phyloP scores from a whole-genome alignment of 305 asterid genomes.

The Solanum chacoense region DNA sequence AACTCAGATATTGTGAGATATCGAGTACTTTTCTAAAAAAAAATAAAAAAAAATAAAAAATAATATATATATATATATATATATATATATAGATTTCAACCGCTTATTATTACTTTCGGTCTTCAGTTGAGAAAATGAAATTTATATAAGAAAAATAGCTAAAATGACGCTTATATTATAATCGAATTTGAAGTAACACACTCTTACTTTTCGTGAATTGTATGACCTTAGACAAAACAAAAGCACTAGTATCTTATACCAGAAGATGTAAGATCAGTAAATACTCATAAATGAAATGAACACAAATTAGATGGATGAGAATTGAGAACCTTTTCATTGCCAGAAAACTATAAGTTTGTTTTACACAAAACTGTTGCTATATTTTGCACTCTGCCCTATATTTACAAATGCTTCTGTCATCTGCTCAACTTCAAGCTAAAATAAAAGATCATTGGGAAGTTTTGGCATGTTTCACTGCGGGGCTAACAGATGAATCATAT shows the following conservation, averaged over 20 bases:
- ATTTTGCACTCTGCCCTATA: background rate
- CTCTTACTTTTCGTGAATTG: background rate
- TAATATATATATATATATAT: too few species aligned
- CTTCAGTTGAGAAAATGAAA: too few species aligned
- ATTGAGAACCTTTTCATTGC: background rate
- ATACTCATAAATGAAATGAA: background rate
- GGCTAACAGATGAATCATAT: background rate
- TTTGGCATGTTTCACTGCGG: background rate
- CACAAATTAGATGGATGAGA: background rate
- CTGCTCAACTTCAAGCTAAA: constrained; percentile 2
- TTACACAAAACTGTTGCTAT: background rate
- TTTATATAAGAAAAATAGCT: too few species aligned
- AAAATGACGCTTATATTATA: too few species aligned
- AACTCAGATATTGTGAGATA: background rate
- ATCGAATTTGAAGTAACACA: too few species aligned
- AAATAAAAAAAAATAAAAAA: too few species aligned
- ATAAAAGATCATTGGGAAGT: background rate
- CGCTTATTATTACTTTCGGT: too few species aligned
- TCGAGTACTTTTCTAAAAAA: background rate
- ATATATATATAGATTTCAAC: too few species aligned
- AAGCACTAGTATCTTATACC: background rate
- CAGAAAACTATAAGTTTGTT: background rate
- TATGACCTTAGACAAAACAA: background rate
- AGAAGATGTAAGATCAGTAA: background rate
- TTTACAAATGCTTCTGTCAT: background rate